Evolutionary conservation across 371 early-diverging fungal genomes (phyloP).

Genomic region (Lichtheimia ornata): DNA sequence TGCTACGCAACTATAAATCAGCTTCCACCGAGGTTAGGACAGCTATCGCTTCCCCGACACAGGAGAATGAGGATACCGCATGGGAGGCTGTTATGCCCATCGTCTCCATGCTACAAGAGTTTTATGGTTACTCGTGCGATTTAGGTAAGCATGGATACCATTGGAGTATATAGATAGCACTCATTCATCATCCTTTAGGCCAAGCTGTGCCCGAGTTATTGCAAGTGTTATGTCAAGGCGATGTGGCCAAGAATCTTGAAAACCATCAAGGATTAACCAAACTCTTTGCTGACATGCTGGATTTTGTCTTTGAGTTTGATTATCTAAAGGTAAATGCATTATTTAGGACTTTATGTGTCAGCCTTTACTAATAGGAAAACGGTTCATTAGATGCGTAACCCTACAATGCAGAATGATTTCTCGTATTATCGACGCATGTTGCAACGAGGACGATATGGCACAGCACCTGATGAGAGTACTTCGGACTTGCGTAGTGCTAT

Average conservation of each 20-base stretch:
- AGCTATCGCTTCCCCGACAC: conserved; percentile 84
- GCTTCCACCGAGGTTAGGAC: conserved; percentile 46
- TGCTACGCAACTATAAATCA: conserved; percentile 54
- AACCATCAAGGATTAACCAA: conserved; percentile 78
- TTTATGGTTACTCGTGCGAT: conserved; percentile 60
- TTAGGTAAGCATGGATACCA: conserved; percentile 53
- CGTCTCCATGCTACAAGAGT: conserved; percentile 75
- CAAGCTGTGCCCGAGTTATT: conserved; percentile 74
- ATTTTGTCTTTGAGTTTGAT: conserved; percentile 91
- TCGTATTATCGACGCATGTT: conserved; percentile 93
- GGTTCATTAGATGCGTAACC: conserved; percentile 73
- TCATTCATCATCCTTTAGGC: conserved; percentile 46
- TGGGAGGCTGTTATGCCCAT: conserved; percentile 87
- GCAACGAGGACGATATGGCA: conserved; percentile 57
- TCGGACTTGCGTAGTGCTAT: conserved; percentile 59
- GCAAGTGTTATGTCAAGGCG: conserved; percentile 72
- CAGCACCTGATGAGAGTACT: conserved; percentile 12
- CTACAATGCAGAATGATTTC: conserved; percentile 95
- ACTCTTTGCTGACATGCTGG: conserved; percentile 80
- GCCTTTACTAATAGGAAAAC: neutral
- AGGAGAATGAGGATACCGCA: conserved; percentile 83
- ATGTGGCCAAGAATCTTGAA: conserved; percentile 69
- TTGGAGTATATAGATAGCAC: neutral
- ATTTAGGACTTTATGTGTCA: neutral
- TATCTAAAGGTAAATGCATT: conserved; percentile 71